phyloP scores from a whole-genome alignment of 768 basidiomycete genomes.

The Panaeolus cyanescens region DNA sequence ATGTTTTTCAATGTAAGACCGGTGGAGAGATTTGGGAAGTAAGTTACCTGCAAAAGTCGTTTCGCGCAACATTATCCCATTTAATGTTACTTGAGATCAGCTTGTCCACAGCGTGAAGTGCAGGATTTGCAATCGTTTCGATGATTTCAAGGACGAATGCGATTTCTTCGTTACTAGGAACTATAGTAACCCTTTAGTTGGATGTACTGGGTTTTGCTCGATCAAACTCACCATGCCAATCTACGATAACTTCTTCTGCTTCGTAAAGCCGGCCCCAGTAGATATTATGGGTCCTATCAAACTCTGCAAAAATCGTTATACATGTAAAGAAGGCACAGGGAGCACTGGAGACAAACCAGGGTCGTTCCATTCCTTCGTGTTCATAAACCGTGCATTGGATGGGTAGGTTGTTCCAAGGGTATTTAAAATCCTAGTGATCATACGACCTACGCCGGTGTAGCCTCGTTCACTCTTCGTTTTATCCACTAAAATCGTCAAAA shows the following conservation, averaged over 20 bases:
- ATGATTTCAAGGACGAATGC: conserved; percentile 80
- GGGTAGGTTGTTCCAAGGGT: conserved; percentile 79
- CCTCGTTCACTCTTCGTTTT: conserved; percentile 89
- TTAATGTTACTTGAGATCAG: conserved; percentile 55
- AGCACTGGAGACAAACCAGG: conserved; percentile 52
- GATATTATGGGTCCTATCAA: conserved; percentile 60
- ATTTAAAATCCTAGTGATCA: conserved; percentile 75
- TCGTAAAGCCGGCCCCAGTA: conserved; percentile 85
- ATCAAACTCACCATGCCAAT: conserved; percentile 77
- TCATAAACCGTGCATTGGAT: conserved; percentile 77
- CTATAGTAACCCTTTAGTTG: conserved; percentile 29
- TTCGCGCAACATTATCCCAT: conserved; percentile 70
- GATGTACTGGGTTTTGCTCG: not conserved
- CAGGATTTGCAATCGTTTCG: conserved; percentile 64
- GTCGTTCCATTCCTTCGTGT: conserved; percentile 77
- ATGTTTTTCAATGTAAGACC: not conserved
- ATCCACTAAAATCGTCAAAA: conserved; percentile 69
- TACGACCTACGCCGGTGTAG: conserved; percentile 75
- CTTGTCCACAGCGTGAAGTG: conserved; percentile 64
- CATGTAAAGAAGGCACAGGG: not conserved
- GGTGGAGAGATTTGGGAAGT: not conserved
- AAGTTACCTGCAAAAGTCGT: conserved; percentile 81
- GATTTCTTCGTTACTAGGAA: conserved; percentile 71
- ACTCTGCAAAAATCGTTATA: conserved; percentile 42
- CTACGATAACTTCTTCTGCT: conserved; percentile 74